A percentile compares a stretch with the other conserved stretches of the same genome.
These are phyloP conservation scores for Dipodascopsis tothii DNA, from an alignment of 805 yeast genomes.

Conservation along the genomic window DNA sequence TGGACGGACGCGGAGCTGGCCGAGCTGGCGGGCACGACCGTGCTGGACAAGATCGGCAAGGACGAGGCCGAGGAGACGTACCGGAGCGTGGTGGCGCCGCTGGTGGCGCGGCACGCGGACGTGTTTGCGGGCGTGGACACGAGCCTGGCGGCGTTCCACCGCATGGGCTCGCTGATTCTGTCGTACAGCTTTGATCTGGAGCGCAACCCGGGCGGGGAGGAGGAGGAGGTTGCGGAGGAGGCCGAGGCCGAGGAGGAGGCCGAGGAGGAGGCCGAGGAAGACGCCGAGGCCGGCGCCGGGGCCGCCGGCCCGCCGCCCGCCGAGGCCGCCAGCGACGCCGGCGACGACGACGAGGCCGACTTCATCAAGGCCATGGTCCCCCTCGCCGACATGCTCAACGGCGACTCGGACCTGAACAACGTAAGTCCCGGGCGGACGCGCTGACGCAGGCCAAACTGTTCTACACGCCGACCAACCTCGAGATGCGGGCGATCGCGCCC, in stretches of 20 bases:
- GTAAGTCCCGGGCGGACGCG: constrained; percentile 56
- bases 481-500: constrained; percentile 61
- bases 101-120: constrained; percentile 26
- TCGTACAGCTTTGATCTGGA: constrained; percentile 86
- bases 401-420: constrained; percentile 69
- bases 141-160: constrained; percentile 54
- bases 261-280: constrained; percentile 22
- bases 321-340: constrained; percentile 19
- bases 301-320: constrained; percentile 4
- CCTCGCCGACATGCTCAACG: constrained; percentile 81
- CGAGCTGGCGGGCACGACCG: constrained; percentile 58
- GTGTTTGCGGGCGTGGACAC: constrained; percentile 28
- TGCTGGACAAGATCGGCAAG: constrained; percentile 63
- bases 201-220: constrained; percentile 5
- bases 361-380: constrained; percentile 81
- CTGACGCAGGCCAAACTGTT: constrained; percentile 28
- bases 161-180: constrained; percentile 74
- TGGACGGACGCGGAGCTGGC: constrained; percentile 65
- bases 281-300: constrained; percentile 2
- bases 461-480: constrained; percentile 36
- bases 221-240: constrained; percentile 7
- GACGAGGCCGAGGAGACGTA: constrained; percentile 58
- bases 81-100: constrained; percentile 40
- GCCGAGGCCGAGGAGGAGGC: constrained; percentile 27
- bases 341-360: constrained; percentile 32